Percentiles rank a stretch among this genome's conserved stretches.
phyloP scores from a whole-genome alignment of 177 flowering plant genomes.

The Vitis hybrid region DNA sequence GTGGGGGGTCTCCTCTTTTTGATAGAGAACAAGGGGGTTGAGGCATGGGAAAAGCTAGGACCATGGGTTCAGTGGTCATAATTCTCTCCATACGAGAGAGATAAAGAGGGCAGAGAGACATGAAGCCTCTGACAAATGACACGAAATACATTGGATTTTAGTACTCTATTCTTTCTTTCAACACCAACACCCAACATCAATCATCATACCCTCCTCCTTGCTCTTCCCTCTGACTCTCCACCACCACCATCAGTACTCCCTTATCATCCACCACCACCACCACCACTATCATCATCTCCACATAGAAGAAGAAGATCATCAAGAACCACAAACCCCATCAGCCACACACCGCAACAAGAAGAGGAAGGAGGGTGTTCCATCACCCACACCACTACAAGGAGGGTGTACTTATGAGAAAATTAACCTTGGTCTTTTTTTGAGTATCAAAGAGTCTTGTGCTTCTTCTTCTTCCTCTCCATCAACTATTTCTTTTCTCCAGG shows the following conservation, averaged over 20 bases:
- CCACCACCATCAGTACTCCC: conserved; percentile 28
- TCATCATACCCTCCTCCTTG: conserved; percentile 40
- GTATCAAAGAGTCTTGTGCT: not conserved
- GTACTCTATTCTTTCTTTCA: conserved; percentile 24
- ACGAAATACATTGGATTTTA: conserved; percentile 29
- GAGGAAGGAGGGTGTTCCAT: not conserved
- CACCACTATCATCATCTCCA: conserved; percentile 11
- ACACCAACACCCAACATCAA: conserved; percentile 37
- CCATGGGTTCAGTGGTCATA: conserved; percentile 17
- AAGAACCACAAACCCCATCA: not conserved
- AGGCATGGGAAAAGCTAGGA: conserved; percentile 12
- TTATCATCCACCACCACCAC: conserved; percentile 14
- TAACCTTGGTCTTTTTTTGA: conserved; percentile 10
- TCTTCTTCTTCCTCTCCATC: conserved; percentile 8
- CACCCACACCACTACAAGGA: no score
- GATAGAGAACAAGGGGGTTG: conserved; percentile 6
- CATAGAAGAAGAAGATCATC: conserved; percentile 10
- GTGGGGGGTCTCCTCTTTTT: not conserved
- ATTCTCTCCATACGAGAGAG: conserved; percentile 11
- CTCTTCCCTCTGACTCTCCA: conserved; percentile 24
- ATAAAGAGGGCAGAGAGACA: conserved; percentile 9
- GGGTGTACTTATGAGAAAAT: not conserved
- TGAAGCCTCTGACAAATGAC: conserved; percentile 7
- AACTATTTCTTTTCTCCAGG: conserved; percentile 25
- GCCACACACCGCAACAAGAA: no score